phyloP scores from a whole-genome alignment of 2,329 filamentous ascomycete genomes.

The Seiridium unicorne region DNA sequence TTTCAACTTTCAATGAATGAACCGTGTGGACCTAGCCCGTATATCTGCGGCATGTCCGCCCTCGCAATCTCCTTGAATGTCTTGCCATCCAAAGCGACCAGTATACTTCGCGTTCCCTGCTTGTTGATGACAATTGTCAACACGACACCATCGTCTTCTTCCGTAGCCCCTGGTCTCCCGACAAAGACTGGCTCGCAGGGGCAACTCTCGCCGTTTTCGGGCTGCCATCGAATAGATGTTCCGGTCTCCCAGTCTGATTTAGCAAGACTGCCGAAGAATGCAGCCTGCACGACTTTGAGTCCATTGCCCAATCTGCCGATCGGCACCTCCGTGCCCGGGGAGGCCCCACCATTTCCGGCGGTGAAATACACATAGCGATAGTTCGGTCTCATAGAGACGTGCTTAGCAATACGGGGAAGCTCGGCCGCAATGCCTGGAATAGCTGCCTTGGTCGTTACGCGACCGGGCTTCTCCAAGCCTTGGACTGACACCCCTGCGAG shows the following conservation, averaged over 20 bases:
- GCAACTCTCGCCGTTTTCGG: slow-evolving; percentile 10
- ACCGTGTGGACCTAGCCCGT: slow-evolving; percentile 9
- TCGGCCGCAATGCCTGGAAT: slow-evolving; percentile 14
- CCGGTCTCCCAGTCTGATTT: slow-evolving; percentile 17
- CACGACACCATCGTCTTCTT: slow-evolving; percentile 16
- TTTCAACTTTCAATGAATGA: slow-evolving; percentile 13
- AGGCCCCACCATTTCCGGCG: slow-evolving; percentile 11
- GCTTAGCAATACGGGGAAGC: slow-evolving; percentile 16
- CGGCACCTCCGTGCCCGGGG: slow-evolving; percentile 14
- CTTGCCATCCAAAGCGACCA: slow-evolving; percentile 15
- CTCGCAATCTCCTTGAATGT: slow-evolving; percentile 14
- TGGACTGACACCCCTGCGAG: slow-evolving; percentile 6
- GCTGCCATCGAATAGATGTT: slow-evolving; percentile 13
- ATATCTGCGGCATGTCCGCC: slow-evolving; percentile 15
- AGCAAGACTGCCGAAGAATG: slow-evolving; percentile 14
- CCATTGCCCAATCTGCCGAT: slow-evolving; percentile 11
- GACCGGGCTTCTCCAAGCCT: slow-evolving; percentile 1
- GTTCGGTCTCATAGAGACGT: slow-evolving; percentile 9
- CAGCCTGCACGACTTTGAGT: slow-evolving; percentile 7
- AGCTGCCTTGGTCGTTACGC: slow-evolving; percentile 10
- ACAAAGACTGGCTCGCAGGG: slow-evolving; percentile 16
- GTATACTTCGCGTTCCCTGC: slow-evolving; percentile 15
- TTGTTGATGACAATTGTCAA: slow-evolving; percentile 14
- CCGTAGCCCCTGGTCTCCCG: slow-evolving; percentile 10
- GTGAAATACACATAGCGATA: slow-evolving; percentile 18